Base-by-base conservation (phyloP, 805 yeast genomes). In the Geotrichum ghanense region DNA sequence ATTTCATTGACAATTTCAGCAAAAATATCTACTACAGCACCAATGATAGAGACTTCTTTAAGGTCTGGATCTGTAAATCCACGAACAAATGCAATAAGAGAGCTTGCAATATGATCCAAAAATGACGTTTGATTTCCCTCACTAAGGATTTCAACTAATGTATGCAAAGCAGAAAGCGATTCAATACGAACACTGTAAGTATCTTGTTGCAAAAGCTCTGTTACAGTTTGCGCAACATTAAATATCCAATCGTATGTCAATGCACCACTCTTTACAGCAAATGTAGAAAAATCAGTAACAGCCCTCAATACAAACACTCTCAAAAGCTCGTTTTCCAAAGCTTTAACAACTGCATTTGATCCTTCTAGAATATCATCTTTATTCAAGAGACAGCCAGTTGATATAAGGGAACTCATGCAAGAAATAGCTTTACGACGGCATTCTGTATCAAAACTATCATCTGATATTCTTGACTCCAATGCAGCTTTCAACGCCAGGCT, bases 311-410 rank as follows among this genome's bases (percentile, higher is more conserved):
- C 58, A 3, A 52, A 54, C n/a, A 56, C 48, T 2, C 67, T 61
- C 42, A 66, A 56, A 6, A 68, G 60, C 46, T 69, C 70, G 49
- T 62, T 63, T 25, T 60, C 55, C 48, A 69, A 57, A 17, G 65
- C 54, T 1, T 57, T 58, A n/a, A 55, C 48, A 24, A 72, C 59
- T 17, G 66, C 56, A 1, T 48, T 25, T 27, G 69, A 64, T 7
- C 65, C 56, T 7, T 59, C 51, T 3, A 45, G 51, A 23, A 68
- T 54, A 23, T 63, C 55, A 3, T 43, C 48, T 5, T 48, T 22
- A 14, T 63, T 55, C 22, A n/a, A 4, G 19, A 31, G 12, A 12
- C 16, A n/a, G 14, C 37, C 37, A 31, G 16, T 19, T n/a, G 37
- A 16, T n/a, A 31, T 31, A 5, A 31, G 37, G 12, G 12, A 5